These are phyloP conservation scores for Aspergillus olivimuriae DNA, from an alignment of 495 filamentous ascomycete species.

Conservation along the genomic window DNA sequence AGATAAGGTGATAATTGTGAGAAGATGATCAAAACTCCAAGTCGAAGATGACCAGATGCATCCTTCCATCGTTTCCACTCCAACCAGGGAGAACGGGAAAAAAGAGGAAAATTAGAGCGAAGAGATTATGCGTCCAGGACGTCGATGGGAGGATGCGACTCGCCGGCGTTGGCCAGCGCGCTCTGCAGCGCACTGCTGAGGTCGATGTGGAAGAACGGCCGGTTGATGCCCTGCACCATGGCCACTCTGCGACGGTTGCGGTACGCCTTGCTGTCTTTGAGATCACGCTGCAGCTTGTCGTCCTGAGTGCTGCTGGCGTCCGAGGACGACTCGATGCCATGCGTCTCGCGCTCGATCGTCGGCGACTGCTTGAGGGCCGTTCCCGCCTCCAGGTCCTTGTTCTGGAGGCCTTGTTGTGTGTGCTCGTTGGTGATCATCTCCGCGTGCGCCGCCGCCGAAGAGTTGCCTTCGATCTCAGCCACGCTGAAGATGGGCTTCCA, in stretches of 20 bases:
- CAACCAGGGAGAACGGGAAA: conserved; percentile 2
- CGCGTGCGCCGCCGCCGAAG: conserved; percentile 59
- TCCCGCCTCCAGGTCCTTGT: conserved; percentile 36
- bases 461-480: conserved; percentile 72
- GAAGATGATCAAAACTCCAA: neutral
- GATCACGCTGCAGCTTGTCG: conserved; percentile 39
- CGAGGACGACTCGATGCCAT: conserved; percentile 26
- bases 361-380: conserved; percentile 23
- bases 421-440: conserved; percentile 52
- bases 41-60: neutral
- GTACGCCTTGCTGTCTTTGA: conserved; percentile 42
- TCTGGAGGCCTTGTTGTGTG: conserved; percentile 21
- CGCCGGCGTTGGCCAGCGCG: conserved; percentile 60
- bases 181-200: conserved; percentile 87
- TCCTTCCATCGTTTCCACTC: no score
- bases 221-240: conserved; percentile 74
- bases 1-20: conserved; percentile 1
- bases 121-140: conserved; percentile 3
- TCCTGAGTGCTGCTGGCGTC: conserved; percentile 26
- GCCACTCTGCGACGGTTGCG: conserved; percentile 44
- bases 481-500: conserved; percentile 98
- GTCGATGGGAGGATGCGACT: conserved; percentile 1
- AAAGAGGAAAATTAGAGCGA: neutral
- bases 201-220: conserved; percentile 93
- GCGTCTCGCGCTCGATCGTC: conserved; percentile 25